Base-by-base conservation (phyloP, 1,284 basidiomycete species). In the Malassezia yamatoensis region DNA sequence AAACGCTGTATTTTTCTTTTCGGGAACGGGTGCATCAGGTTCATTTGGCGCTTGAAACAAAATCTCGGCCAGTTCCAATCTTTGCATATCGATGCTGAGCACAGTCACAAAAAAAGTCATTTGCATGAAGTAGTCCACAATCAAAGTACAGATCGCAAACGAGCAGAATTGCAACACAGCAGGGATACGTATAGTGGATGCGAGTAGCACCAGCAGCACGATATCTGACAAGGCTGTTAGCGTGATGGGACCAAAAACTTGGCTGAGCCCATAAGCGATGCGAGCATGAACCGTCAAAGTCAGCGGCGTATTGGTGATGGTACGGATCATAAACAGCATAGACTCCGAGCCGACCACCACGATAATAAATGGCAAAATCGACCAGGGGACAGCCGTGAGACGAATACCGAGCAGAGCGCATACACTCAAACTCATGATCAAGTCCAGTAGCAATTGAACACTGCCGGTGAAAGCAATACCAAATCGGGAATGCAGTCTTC, bases 301-400 rank as follows among this genome's bases (percentile, higher is more conserved):
- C 43, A 96, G 85, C 2, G 89, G 85, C 1, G 93, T 94, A 63
- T 83, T 86, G 20, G 87, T 84, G 37, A 98, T 88, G 0, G 90
- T 89, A 66, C 89, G 68, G 73, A 90, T 88, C 70, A 98, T 79
- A 66, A 85, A 86, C 73, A 89, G 88, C 91, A 96, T 96, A 70
- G 96, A 96, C 77, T 96, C 93, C 1, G 89, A 87, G 9, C 93
- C 93, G 16, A 96, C 87, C 63, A 96, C 91, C 15, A 91, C 83
- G 48, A 98, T 89, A 46, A 96, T 87, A 60, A 96, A 88, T 0
- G 91, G 90, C 51, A 96, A 80, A 37, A 94, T 78, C 70, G 80
- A 80, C 88, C 86, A 89, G 32, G 88, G 89, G 18, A 90, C 86
- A 80, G 90, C 83, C 0, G 85, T 88, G 8, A 90, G 81, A 59